Evolutionary conservation across 768 basidiomycete genomes (phyloP), one percentile per base, ranked within the genome.

Genomic region (Hemileccinum rubropunctum): DNA sequence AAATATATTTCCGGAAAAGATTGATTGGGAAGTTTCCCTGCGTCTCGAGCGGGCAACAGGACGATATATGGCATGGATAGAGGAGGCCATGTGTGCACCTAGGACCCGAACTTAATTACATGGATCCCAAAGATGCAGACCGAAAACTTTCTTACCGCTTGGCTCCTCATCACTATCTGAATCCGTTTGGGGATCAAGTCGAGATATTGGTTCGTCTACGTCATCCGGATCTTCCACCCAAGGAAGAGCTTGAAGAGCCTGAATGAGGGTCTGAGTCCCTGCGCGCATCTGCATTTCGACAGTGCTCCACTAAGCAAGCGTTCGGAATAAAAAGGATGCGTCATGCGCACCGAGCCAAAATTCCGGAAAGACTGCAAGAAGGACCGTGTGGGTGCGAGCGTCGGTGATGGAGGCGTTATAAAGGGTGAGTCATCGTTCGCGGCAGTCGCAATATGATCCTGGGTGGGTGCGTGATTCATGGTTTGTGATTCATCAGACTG

Each of bases 251-350:
- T 92, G 91, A 13, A 93, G 74, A 4, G 88, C 91, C 70, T 92
- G 91, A 34, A 93, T 92, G 43, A 93, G 80, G 3, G 91, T 88
- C 64, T 93, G 91, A 3, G 91, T 93, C 14, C 91, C 91, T 21
- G 84, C 81, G 35, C 88, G 84, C 83, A 93, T 87, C 91, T 93
- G 62, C 33, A 55, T 40, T 51, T 50, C 51, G 50, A 42, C 34
- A 46, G 18, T 6, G 30, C 15, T 42, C 14, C 14, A 15, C 58
- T 45, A 35, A 50, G 42, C 6, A 42, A 35, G 37, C 11, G 10
- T 35, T 7, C 23, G 14, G n/a, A 10, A 48, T 35, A 32, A n/a
- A 37, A 36, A 54, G 38, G 33, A 48, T 30, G 28, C 40, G 43
- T 14, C 15, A 53, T 36, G 71, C 83, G 58, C 63, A 91, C 90